Conservation (phyloP, 257 asterid species). For the Przewalskia tangutica region DNA sequence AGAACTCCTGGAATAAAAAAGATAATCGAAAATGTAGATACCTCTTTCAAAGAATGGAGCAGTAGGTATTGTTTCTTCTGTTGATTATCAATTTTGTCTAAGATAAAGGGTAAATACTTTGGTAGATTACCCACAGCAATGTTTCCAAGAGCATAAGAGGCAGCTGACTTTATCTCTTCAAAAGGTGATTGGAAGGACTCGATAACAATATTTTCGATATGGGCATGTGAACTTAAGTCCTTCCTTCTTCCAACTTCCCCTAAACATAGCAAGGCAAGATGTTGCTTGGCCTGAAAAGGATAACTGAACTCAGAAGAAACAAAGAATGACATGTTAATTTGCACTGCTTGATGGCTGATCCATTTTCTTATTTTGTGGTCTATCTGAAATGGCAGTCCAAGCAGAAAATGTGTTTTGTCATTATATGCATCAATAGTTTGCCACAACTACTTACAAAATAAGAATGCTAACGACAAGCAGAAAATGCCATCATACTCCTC, state of each 20-base stretch:
- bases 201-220: conserved; percentile 76
- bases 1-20: conserved; percentile 6
- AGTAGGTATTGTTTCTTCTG: conserved; percentile 96
- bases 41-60: conserved; percentile 98
- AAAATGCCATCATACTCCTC: not conserved
- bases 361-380: not conserved
- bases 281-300: conserved; percentile 70
- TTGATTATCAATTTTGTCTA: conserved; percentile 96
- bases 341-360: not conserved
- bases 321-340: not conserved
- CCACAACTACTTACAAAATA: not conserved
- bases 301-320: not conserved
- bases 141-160: conserved; percentile 98
- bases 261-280: conserved; percentile 85
- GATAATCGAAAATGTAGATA: conserved; percentile 12
- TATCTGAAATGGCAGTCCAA: not conserved
- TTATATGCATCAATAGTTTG: not conserved
- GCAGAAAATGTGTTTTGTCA: not conserved
- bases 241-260: conserved; percentile 99
- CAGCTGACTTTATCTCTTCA: conserved; percentile 98
- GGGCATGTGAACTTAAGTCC: conserved; percentile 82
- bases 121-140: conserved; percentile 96
- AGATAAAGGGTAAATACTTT: conserved; percentile 83
- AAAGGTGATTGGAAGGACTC: conserved; percentile 97
- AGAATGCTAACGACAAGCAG: not conserved